These are phyloP conservation scores for Suhomyces terraborum DNA, from an alignment of 1,139 yeast genomes.

Conservation along the genomic window DNA sequence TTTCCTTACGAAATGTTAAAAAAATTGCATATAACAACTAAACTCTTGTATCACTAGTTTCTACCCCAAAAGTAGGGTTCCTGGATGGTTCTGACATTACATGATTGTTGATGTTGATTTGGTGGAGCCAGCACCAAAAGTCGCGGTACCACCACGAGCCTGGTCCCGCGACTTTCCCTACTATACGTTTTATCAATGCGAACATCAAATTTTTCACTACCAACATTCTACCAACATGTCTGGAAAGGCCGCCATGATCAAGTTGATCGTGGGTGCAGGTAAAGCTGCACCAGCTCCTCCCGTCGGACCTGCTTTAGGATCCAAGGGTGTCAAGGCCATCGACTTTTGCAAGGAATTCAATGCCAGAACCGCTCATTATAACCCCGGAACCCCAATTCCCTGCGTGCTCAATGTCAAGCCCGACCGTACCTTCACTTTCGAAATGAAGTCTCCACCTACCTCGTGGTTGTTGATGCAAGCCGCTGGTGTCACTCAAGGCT, in stretches of 20 bases:
- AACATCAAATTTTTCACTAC: conserved; percentile 6
- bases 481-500: conserved; percentile 79
- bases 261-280: conserved; percentile 96
- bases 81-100: too few species aligned
- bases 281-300: conserved; percentile 99
- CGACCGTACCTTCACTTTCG: conserved; percentile 87
- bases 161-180: too few species aligned
- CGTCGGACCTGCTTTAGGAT: conserved; percentile 98
- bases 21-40: too few species aligned
- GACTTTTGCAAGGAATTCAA: conserved; percentile 98
- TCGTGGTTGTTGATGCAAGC: conserved; percentile 84
- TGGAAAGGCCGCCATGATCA: conserved; percentile 57
- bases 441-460: conserved; percentile 89
- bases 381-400: conserved; percentile 89
- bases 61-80: too few species aligned
- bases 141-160: background rate
- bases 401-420: conserved; percentile 83
- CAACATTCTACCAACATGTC: conserved; percentile 27
- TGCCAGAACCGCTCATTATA: conserved; percentile 87
- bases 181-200: background rate
- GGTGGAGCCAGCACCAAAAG: too few species aligned
- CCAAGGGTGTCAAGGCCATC: conserved; percentile 97
- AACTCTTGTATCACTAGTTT: too few species aligned
- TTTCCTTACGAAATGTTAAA: too few species aligned
- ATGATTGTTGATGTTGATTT: too few species aligned